Evolutionary conservation across 345 rosid species (phyloP).

Genomic region (Moricandia moricandioides): DNA sequence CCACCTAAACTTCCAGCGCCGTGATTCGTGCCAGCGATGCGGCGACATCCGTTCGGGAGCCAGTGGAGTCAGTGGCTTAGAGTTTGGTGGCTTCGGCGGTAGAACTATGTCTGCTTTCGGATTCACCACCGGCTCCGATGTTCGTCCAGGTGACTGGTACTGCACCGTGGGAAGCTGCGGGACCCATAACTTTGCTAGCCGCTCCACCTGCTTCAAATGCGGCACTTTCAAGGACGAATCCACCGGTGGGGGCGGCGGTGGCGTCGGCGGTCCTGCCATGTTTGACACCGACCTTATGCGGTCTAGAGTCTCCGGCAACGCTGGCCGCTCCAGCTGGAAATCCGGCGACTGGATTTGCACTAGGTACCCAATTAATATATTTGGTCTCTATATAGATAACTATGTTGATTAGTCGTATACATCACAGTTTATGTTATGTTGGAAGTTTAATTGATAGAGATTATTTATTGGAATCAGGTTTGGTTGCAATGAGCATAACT

Average conservation of each 20-base stretch:
- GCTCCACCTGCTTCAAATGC: slow-evolving; percentile 90
- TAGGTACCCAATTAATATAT: slow-evolving; percentile 41
- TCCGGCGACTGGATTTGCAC: slow-evolving; percentile 93
- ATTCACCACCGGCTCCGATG: slow-evolving; percentile 77
- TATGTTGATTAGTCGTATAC: background rate
- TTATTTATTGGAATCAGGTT: slow-evolving; percentile 38
- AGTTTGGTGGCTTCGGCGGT: slow-evolving; percentile 50
- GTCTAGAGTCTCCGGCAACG: slow-evolving; percentile 46
- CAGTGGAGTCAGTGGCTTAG: slow-evolving; percentile 48
- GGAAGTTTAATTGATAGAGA: background rate
- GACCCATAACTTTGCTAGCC: slow-evolving; percentile 88
- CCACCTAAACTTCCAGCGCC: slow-evolving; percentile 80
- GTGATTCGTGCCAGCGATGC: slow-evolving; percentile 83
- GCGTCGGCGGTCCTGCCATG: slow-evolving; percentile 21
- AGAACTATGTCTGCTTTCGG: slow-evolving; percentile 61
- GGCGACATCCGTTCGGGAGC: slow-evolving; percentile 49
- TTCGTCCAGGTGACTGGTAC: slow-evolving; percentile 96
- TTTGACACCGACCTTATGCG: slow-evolving; percentile 49
- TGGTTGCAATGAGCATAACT: slow-evolving; percentile 88
- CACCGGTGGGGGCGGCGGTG: slow-evolving; percentile 36
- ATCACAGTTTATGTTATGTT: background rate
- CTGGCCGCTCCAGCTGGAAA: slow-evolving; percentile 77
- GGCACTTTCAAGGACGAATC: slow-evolving; percentile 72
- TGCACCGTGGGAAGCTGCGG: slow-evolving; percentile 84
- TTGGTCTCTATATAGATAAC: background rate